These are phyloP conservation scores for Colletotrichum orchidophilum DNA, from an alignment of 2,329 filamentous ascomycete genomes.

Conservation along the genomic window DNA sequence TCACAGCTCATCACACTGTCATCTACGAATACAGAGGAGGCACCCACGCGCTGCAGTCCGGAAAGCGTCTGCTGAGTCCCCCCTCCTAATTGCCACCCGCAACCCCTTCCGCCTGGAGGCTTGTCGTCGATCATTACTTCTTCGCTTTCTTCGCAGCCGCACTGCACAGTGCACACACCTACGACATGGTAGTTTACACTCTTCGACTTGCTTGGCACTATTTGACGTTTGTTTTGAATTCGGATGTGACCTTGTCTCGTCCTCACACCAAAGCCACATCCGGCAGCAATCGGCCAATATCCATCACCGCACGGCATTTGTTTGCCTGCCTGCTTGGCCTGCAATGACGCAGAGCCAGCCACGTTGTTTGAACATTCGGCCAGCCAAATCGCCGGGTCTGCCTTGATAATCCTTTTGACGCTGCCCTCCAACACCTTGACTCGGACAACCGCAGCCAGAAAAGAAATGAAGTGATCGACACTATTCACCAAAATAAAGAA, in stretches of 20 bases:
- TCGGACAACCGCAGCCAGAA: background rate
- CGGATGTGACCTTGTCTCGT: background rate
- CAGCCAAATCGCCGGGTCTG: conserved; percentile 1
- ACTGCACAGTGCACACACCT: background rate
- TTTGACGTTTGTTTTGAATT: background rate
- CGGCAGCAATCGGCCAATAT: background rate
- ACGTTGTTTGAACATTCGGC: conserved; percentile 11
- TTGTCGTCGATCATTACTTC: conserved; percentile 24
- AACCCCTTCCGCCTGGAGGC: conserved; percentile 2
- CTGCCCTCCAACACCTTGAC: background rate
- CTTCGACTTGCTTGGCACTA: background rate
- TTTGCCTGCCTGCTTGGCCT: background rate
- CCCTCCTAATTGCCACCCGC: background rate
- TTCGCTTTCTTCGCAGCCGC: conserved; percentile 3
- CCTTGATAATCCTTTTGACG: background rate
- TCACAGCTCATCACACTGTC: background rate
- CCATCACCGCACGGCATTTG: background rate
- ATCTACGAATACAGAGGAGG: background rate
- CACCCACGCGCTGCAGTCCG: background rate
- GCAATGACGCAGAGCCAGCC: conserved; percentile 3
- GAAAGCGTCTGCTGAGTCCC: background rate
- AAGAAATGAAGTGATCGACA: conserved; percentile 5
- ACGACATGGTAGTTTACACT: background rate
- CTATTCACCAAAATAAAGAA: background rate
- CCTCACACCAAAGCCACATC: background rate